Evolutionary conservation across 2,329 filamentous ascomycete species (phyloP).

Genomic region (Penicillium sp.): DNA sequence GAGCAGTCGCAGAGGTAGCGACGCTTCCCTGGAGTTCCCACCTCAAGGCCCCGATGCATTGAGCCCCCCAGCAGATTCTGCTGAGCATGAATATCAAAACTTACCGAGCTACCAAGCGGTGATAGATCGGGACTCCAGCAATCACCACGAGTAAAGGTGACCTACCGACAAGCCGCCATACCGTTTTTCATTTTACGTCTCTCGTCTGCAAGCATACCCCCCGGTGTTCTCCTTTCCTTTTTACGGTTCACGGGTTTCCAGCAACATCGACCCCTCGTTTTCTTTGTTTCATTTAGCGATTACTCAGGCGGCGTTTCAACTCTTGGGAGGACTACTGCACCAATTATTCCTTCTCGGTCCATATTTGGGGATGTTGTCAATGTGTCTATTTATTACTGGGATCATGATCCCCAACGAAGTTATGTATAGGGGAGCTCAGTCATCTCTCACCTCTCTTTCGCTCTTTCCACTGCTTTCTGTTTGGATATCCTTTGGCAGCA

Average conservation of each 20-base stretch:
- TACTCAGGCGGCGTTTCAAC: conserved; percentile 22
- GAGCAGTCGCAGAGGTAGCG: conserved; percentile 57
- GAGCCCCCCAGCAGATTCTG: background rate
- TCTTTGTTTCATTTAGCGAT: conserved; percentile 23
- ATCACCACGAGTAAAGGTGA: conserved; percentile 3
- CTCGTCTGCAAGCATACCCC: background rate
- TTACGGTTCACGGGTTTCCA: background rate
- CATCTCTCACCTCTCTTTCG: conserved; percentile 6
- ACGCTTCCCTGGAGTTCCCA: conserved; percentile 44
- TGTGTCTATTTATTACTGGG: background rate
- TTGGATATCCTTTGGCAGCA: conserved; percentile 13
- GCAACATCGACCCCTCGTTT: background rate
- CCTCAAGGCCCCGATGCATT: conserved; percentile 2
- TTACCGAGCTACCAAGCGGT: conserved; percentile 24
- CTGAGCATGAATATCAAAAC: conserved; percentile 7
- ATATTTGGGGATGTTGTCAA: background rate
- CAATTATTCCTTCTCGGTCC: background rate
- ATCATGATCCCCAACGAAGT: conserved; percentile 11
- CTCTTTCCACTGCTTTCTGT: conserved; percentile 2
- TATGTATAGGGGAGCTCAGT: conserved; percentile 11
- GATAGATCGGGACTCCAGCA: conserved; percentile 11
- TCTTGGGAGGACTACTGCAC: background rate
- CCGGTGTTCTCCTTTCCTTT: background rate
- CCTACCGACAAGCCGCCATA: background rate
- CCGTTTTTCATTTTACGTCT: background rate